Percentiles rank a stretch among this genome's conserved stretches.
Evolutionary conservation across 139 green algal species (phyloP).

Genomic region (Coelastrella sp.): DNA sequence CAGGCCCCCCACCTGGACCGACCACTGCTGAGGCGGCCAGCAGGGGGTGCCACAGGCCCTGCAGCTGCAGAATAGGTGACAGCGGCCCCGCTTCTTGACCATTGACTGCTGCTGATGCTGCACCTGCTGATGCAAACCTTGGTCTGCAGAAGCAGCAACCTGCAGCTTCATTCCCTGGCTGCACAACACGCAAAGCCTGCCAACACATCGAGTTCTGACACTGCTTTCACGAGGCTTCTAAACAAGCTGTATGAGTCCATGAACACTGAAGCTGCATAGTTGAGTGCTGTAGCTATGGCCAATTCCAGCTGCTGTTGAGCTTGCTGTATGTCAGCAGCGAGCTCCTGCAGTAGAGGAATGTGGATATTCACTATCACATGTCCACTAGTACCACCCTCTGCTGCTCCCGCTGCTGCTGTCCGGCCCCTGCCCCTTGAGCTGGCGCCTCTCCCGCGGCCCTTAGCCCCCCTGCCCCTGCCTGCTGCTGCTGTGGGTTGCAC

Average conservation of each 20-base stretch:
- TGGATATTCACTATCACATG: constrained; percentile 13
- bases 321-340: not conserved
- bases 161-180: constrained; percentile 30
- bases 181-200: constrained; percentile 64
- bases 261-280: constrained; percentile 17
- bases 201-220: constrained; percentile 76
- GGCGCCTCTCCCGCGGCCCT: not conserved
- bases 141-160: constrained; percentile 70
- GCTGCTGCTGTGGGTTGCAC: not conserved
- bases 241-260: constrained; percentile 35
- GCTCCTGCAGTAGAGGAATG: not conserved
- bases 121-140: constrained; percentile 52
- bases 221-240: constrained; percentile 40
- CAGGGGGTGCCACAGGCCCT: constrained; percentile 76
- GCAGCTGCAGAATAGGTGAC: constrained; percentile 54
- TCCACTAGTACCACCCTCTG: not conserved
- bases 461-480: not conserved
- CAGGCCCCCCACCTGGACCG: too few relatives aligned
- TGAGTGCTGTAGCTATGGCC: constrained; percentile 44
- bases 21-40: constrained; percentile 47
- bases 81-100: not conserved
- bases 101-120: constrained; percentile 16
- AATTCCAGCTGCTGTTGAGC: not conserved
- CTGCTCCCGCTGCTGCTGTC: constrained; percentile 24
- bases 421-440: not conserved